Evolutionary conservation across 2,329 filamentous ascomycete genomes (phyloP).

Genomic region (Claviceps quebecensis): DNA sequence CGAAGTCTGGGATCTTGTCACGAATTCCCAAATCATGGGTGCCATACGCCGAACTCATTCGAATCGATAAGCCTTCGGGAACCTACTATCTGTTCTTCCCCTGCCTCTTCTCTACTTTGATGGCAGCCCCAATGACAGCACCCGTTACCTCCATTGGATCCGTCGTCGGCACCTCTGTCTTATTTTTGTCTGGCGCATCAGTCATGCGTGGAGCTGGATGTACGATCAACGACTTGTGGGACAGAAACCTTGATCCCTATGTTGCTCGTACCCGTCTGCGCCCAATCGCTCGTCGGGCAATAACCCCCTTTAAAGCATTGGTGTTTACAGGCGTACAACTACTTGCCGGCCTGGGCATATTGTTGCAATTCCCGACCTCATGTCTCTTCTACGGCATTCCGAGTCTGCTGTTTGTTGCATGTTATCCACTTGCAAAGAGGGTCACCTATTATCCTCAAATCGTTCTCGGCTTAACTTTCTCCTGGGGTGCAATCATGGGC

Average conservation of each 20-base stretch:
- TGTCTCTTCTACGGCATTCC: conserved; percentile 71
- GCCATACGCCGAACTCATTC: conserved; percentile 70
- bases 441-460: conserved; percentile 80
- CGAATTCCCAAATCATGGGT: conserved; percentile 54
- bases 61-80: conserved; percentile 68
- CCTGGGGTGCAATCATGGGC: conserved; percentile 79
- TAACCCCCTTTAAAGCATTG: conserved; percentile 58
- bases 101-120: conserved; percentile 69
- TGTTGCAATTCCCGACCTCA: conserved; percentile 59
- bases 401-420: conserved; percentile 56
- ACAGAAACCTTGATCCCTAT: conserved; percentile 71
- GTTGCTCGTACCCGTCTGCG: conserved; percentile 63
- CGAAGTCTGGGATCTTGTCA: conserved; percentile 57
- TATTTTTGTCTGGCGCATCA: conserved; percentile 65
- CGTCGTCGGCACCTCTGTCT: conserved; percentile 47
- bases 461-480: conserved; percentile 72
- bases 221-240: conserved; percentile 84
- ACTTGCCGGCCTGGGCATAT: conserved; percentile 55
- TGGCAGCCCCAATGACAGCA: conserved; percentile 56
- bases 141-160: conserved; percentile 47
- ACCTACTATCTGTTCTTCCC: conserved; percentile 79
- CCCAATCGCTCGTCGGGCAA: conserved; percentile 66
- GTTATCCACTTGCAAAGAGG: conserved; percentile 73
- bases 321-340: conserved; percentile 64
- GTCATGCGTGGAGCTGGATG: conserved; percentile 83